Conservation (phyloP, 2,329 filamentous ascomycete genomes). For the Stagonosporopsis cucurbitacearum region DNA sequence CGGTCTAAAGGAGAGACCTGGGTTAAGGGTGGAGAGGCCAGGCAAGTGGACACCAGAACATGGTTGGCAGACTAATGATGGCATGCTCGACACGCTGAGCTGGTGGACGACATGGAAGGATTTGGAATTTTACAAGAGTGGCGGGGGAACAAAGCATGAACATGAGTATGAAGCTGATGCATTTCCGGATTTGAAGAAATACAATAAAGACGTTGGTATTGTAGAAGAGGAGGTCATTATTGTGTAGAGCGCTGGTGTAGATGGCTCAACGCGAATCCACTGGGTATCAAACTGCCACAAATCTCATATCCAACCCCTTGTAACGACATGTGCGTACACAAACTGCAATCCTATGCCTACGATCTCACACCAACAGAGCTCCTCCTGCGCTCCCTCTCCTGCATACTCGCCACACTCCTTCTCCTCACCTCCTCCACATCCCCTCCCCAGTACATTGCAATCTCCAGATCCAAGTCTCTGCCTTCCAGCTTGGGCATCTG, state of each 20-base stretch:
- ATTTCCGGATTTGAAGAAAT: not conserved
- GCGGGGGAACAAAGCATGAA: not conserved
- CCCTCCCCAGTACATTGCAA: slow-evolving; percentile 13
- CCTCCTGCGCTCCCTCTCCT: slow-evolving; percentile 1
- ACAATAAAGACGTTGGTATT: not conserved
- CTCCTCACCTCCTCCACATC: slow-evolving; percentile 4
- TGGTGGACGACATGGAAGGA: slow-evolving; percentile 2
- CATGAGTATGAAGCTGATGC: not conserved
- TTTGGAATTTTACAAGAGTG: slow-evolving; percentile 3
- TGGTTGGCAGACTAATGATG: not conserved
- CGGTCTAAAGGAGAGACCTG: not conserved
- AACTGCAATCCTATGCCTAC: not conserved
- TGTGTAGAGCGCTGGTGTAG: not conserved
- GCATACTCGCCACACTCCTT: not conserved
- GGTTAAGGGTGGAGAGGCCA: not conserved
- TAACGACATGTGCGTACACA: not conserved
- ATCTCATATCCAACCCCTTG: not conserved
- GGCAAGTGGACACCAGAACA: not conserved
- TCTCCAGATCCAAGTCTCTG: slow-evolving; percentile 5
- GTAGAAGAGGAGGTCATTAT: not conserved
- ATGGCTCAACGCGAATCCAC: not conserved
- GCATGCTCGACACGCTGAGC: not conserved
- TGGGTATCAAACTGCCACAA: not conserved
- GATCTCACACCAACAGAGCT: not conserved
- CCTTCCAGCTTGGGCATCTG: slow-evolving; percentile 53